A percentile compares a stretch with the other conserved stretches of the same genome.
phyloP scores from a whole-genome alignment of 2,329 filamentous ascomycete genomes.

The Phaeosphaeriaceae sp. region DNA sequence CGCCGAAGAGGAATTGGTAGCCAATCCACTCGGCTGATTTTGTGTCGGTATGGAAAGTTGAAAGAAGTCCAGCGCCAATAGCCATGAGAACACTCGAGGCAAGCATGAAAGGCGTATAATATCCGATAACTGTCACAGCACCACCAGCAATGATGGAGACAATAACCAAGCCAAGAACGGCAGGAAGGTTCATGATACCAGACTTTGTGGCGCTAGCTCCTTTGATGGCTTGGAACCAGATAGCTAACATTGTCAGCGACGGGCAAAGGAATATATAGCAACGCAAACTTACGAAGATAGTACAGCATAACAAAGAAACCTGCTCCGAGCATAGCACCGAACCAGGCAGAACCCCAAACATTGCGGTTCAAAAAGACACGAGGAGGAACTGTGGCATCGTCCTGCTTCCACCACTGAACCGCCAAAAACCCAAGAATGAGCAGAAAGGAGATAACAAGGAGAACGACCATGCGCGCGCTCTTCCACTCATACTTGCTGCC shows the following conservation, averaged over 20 bases:
- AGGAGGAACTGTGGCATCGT: constrained; percentile 55
- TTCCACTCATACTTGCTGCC: constrained; percentile 56
- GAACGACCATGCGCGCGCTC: constrained; percentile 53
- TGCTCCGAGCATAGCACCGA: constrained; percentile 51
- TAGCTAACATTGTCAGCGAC: constrained; percentile 36
- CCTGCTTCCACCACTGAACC: constrained; percentile 53
- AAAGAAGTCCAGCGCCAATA: constrained; percentile 55
- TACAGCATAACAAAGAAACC: constrained; percentile 54
- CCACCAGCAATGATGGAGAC: constrained; percentile 50
- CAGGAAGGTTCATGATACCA: constrained; percentile 57
- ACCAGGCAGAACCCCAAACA: constrained; percentile 51
- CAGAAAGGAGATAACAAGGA: constrained; percentile 55
- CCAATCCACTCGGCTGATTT: constrained; percentile 47
- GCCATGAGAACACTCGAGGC: constrained; percentile 50
- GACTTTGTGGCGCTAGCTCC: constrained; percentile 54
- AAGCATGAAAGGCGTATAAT: constrained; percentile 59
- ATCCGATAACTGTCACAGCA: constrained; percentile 51
- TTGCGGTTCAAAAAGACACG: constrained; percentile 55
- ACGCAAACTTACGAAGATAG: constrained; percentile 47
- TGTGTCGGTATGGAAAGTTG: constrained; percentile 51
- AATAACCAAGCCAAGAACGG: constrained; percentile 55
- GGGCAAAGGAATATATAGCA: background rate
- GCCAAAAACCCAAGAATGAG: constrained; percentile 50
- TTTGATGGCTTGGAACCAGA: constrained; percentile 60
- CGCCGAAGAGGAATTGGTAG: constrained; percentile 49